Evolutionary conservation across 768 basidiomycete genomes (phyloP).

Genomic region (Pulveroboletus sp.): DNA sequence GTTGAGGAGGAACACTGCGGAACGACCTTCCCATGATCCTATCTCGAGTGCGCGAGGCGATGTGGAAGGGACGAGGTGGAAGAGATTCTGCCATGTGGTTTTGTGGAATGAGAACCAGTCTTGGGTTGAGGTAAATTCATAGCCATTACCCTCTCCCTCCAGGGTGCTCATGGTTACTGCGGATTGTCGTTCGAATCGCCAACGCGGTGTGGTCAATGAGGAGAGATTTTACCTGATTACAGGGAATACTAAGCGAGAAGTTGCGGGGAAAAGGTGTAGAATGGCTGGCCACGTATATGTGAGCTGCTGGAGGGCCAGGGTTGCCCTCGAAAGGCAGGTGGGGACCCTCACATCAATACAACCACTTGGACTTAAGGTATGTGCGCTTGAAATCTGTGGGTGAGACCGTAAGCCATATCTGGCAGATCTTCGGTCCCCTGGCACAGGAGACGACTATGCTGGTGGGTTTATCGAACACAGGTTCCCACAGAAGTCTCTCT

Average conservation of each 20-base stretch:
- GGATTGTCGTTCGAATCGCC: not conserved
- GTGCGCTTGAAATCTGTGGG: not conserved
- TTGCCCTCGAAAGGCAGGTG: not conserved
- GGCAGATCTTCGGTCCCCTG: not conserved
- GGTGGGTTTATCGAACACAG: too few relatives aligned
- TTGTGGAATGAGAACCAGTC: conserved; percentile 54
- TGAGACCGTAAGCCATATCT: not conserved
- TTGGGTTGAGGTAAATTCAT: conserved; percentile 48
- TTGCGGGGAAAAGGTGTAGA: not conserved
- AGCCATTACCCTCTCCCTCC: conserved; percentile 15
- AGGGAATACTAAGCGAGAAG: not conserved
- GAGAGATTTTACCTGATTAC: conserved; percentile 1
- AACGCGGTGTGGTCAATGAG: not conserved
- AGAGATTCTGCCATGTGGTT: conserved; percentile 40
- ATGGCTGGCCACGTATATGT: conserved; percentile 14
- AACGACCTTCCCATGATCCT: conserved; percentile 63
- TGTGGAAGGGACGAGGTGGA: conserved; percentile 35
- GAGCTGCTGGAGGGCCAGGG: conserved; percentile 1
- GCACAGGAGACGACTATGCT: too few relatives aligned
- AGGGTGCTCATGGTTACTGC: conserved; percentile 13
- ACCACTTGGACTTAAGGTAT: conserved; percentile 11
- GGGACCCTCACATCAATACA: not conserved
- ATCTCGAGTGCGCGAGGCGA: conserved; percentile 51
- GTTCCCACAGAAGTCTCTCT: too few relatives aligned
- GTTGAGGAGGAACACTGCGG: conserved; percentile 51